Evolutionary conservation across 768 basidiomycete genomes (phyloP).

Genomic region (Multifurca ochricompacta): DNA sequence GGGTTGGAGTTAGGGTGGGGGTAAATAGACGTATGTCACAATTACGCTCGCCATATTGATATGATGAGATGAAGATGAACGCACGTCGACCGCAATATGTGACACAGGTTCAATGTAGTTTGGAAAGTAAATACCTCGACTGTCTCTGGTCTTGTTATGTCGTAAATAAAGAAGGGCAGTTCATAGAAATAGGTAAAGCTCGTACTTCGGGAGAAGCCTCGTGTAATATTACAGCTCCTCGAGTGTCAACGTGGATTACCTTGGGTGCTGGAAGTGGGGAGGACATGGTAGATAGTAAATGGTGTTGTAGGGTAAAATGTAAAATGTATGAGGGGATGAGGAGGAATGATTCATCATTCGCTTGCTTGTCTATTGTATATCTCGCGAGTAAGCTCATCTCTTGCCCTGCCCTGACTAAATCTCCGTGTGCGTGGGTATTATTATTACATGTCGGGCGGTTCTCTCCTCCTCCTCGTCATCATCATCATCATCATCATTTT

Average conservation of each 20-base stretch:
- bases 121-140: constrained; percentile 93
- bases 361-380: background rate
- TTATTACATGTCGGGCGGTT: constrained; percentile 18
- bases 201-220: constrained; percentile 92
- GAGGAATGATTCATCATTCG: constrained; percentile 14
- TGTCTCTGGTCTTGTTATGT: constrained; percentile 69
- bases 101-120: constrained; percentile 97
- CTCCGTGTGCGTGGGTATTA: no score
- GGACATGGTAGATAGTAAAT: constrained; percentile 11
- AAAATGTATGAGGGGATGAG: background rate
- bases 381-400: no score
- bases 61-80: constrained; percentile 30
- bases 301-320: background rate
- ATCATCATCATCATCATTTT: background rate
- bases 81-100: constrained; percentile 93
- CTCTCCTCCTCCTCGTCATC: background rate
- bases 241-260: constrained; percentile 90
- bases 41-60: constrained; percentile 1
- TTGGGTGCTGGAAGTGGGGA: constrained; percentile 70
- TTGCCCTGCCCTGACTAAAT: no score
- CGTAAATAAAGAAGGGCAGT: constrained; percentile 8
- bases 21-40: constrained; percentile 19
- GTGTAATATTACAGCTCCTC: constrained; percentile 86
- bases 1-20: no score
- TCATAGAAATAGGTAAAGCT: constrained; percentile 11